Conservation (phyloP, 1,284 basidiomycete genomes). For the Takashimella tepidaria region DNA sequence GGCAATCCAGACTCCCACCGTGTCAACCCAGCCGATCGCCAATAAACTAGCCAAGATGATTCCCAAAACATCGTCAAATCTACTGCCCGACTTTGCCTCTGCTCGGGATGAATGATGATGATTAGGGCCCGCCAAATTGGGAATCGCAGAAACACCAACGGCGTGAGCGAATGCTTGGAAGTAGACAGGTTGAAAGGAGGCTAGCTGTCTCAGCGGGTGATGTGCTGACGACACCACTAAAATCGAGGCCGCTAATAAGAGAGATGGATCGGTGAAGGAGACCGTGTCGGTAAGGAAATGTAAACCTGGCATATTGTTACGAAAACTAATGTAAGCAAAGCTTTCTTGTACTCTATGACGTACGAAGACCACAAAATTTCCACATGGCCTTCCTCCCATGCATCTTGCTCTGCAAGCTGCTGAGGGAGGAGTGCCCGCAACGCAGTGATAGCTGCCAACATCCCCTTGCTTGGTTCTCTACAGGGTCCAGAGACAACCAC, state of each 20-base stretch:
- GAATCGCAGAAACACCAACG: constrained; percentile 12
- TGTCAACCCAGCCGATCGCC: constrained; percentile 22
- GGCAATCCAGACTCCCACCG: constrained; percentile 21
- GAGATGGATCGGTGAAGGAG: constrained; percentile 18
- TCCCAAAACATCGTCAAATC: constrained; percentile 20
- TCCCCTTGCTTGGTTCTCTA: constrained; percentile 12
- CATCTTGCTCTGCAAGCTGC: constrained; percentile 5
- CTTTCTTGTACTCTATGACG: not conserved
- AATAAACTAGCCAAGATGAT: constrained; percentile 19
- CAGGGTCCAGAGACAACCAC: constrained; percentile 10
- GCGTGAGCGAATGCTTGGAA: constrained; percentile 15
- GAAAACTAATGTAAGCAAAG: constrained; percentile 9
- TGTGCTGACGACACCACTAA: constrained; percentile 18
- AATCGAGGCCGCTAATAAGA: constrained; percentile 18
- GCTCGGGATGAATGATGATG: not conserved
- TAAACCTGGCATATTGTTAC: constrained; percentile 20
- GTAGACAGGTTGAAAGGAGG: constrained; percentile 14
- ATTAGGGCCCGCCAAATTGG: constrained; percentile 6
- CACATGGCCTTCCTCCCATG: constrained; percentile 9
- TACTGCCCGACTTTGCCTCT: constrained; percentile 7
- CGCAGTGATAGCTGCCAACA: not conserved
- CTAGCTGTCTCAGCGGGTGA: constrained; percentile 13
- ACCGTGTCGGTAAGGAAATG: constrained; percentile 22
- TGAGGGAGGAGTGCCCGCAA: constrained; percentile 3
- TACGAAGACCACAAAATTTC: constrained; percentile 15